Evolutionary conservation across 176 grass and related monocot genomes (phyloP), one percentile per base, ranked within the genome.

Genomic region (Avena eriantha): DNA sequence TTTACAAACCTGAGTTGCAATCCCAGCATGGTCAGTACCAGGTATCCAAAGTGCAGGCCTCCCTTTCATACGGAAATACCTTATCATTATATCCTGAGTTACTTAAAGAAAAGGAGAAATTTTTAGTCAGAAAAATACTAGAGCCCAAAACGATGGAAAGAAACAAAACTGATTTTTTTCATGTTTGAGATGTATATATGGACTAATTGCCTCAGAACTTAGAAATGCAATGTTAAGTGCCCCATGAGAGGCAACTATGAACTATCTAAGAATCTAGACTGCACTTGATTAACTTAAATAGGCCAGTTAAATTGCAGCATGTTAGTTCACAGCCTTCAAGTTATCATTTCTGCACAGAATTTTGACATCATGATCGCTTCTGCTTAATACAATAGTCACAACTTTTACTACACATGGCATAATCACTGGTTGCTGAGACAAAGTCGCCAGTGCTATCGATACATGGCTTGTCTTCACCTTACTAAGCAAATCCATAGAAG

Each of bases 11-110:
- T 98, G 96, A 85, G 93, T 98, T 59, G 96, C 96, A 85, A 98
- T 98, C 58, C 96, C 96, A 88, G 96, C 96, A 94, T 98, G 96
- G 86, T 96, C 96, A 24, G 96, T 98, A 61, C 96, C 96, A 80
- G 96, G 96, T 82, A 98, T 67, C 96, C 96, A 98, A 80, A 98
- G 96, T 39, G 96, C 81, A 91, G 93, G 88, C 82, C 92, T 96
- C 68, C 96, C 93, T 91, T 94, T 98, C 96, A 98, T 98, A 14
- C 96, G 93, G 79, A 94, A 95, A 84, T 98, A 98, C 55, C 96
- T 94, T 70, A 92, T 80, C 96, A 98, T 98, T 86, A 98, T 98
- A 86, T 98, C 96, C 96, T 98, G 90, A 92, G 78, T 86, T 72
- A 89, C 58, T 89, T 80, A 90, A 88, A 73, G 8, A 82, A 76